phyloP scores from a whole-genome alignment of 352 stramenopile genomes.

The Globisporangium heterothallicum region DNA sequence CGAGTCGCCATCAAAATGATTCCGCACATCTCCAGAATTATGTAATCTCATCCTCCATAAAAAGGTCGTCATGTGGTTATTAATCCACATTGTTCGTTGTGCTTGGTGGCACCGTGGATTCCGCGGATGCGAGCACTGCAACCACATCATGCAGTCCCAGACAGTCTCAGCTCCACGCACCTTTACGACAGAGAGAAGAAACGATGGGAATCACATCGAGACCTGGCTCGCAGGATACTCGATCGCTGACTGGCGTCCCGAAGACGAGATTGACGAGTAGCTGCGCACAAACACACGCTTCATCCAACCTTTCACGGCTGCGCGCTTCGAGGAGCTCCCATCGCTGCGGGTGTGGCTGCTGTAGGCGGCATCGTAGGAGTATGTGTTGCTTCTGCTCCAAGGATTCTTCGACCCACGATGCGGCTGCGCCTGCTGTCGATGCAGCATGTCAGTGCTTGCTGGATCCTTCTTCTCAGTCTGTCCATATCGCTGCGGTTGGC shows the following conservation, averaged over 20 bases:
- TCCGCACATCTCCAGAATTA: too few relatives aligned
- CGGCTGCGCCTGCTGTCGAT: neutral
- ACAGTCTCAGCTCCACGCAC: too few relatives aligned
- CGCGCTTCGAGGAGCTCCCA: neutral
- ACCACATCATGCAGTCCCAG: too few relatives aligned
- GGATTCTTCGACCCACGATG: neutral
- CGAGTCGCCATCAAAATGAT: too few relatives aligned
- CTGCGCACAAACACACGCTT: neutral
- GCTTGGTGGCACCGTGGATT: too few relatives aligned
- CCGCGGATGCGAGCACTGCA: too few relatives aligned
- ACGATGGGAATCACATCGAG: neutral
- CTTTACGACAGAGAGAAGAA: neutral
- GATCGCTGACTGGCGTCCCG: neutral
- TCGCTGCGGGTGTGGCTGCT: neutral
- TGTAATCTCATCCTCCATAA: too few relatives aligned
- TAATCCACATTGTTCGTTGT: too few relatives aligned
- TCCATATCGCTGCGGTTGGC: conserved; percentile 38
- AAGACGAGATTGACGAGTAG: neutral
- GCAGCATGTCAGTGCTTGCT: neutral
- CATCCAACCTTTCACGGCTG: neutral
- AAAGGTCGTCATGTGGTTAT: too few relatives aligned
- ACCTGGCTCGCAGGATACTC: neutral
- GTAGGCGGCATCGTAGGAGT: neutral
- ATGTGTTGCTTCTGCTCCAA: neutral
- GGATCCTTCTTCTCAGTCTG: neutral